A percentile compares a stretch with the other conserved stretches of the same genome.
Evolutionary conservation across 2,329 filamentous ascomycete genomes (phyloP).

Genomic region (Cladophialophora exuberans): DNA sequence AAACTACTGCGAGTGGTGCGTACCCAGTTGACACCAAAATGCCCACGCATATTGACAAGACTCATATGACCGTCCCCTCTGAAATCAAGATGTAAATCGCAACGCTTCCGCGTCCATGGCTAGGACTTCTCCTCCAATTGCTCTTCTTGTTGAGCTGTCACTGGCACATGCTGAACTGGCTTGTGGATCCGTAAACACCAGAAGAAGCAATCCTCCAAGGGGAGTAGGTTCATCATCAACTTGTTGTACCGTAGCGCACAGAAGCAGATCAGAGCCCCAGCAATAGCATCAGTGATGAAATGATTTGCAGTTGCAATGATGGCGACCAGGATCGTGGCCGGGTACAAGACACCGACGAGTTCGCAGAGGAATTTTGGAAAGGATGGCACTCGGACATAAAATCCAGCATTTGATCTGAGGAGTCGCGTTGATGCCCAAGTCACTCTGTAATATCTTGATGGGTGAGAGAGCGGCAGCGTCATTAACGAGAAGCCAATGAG

Average conservation of each 20-base stretch:
- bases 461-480: constrained; percentile 62
- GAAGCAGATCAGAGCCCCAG: constrained; percentile 66
- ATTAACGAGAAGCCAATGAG: constrained; percentile 54
- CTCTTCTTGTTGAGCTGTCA: background rate
- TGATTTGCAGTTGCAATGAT: constrained; percentile 74
- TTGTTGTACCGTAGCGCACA: constrained; percentile 63
- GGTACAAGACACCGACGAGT: constrained; percentile 63
- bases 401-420: background rate
- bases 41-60: too few species aligned
- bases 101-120: background rate
- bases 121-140: background rate
- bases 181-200: constrained; percentile 67
- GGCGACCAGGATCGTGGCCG: constrained; percentile 64
- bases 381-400: constrained; percentile 44
- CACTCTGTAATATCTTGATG: constrained; percentile 49
- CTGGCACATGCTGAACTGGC: constrained; percentile 48
- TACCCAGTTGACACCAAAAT: too few species aligned
- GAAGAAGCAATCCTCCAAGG: constrained; percentile 69
- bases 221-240: constrained; percentile 63
- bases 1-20: too few species aligned
- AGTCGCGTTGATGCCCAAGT: background rate
- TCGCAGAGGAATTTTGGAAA: constrained; percentile 57
- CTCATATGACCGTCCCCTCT: too few species aligned
- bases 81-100: too few species aligned
- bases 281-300: constrained; percentile 70